Base-by-base conservation (phyloP, 345 rosid genomes). In the Corchorus olitorius region DNA sequence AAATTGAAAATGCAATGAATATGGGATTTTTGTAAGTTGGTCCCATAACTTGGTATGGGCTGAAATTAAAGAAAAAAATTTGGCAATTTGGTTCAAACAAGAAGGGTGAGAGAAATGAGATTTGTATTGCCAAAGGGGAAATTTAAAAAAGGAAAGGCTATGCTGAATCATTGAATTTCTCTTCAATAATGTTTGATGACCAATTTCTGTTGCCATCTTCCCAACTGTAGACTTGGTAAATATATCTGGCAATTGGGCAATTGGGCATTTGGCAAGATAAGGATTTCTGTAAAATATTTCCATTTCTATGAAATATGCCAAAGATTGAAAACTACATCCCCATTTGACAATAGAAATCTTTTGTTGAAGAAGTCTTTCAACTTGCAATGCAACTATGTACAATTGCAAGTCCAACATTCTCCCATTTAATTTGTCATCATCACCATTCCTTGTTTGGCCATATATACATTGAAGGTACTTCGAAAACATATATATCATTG, bases 1-100 rank as follows among this genome's bases (percentile, higher is more conserved):
- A 64, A 62, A 14, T 27, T 0, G 27, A 27, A 58, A 9, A 58
- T 55, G 76, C 84, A 73, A 53, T 82, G 82, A 76, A 79, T 73
- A 22, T 71, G n/a, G 74, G 33, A 13, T 39, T 41, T 43, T 41
- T 43, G 45, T 9, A 22, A n/a, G 27, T 35, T 46, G 37, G 75
- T 37, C 65, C 64, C 56, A 66, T 55, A 19, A 56, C 50, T 14
- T 27, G 14, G 16, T 1, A 37, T 50, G 68, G 55, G 20, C 27
- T 20, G 46, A 50, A 59, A 45, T 5, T 70, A 7, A 62, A 61
- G 0, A 9, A 8, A 34, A 34, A 56, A 1, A n/a, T n/a, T n/a
- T 2, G 10, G 19, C 8, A 13, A 11, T 61, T 17, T 33, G 60
- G 19, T 4, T 56, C 33, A 27, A 33, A 9, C 4, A 61, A 34